Evolutionary conservation across 768 basidiomycete genomes (phyloP).

Genomic region (Sutorius australiensis): DNA sequence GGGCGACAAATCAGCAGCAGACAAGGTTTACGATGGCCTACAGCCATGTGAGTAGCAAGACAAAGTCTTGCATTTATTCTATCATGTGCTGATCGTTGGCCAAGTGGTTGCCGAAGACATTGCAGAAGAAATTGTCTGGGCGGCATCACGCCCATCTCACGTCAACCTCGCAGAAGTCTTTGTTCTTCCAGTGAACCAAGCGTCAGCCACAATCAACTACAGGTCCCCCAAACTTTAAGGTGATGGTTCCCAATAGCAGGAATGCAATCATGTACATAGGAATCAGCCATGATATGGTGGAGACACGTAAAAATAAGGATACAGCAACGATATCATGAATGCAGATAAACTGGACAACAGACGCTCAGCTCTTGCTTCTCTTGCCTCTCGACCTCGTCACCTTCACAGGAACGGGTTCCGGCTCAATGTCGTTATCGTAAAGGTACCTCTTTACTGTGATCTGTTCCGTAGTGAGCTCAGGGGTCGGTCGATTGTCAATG

Average conservation of each 20-base stretch:
- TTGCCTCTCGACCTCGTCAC: conserved; percentile 56
- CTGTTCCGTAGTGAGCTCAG: conserved; percentile 59
- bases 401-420: conserved; percentile 35
- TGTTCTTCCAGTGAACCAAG: conserved; percentile 79
- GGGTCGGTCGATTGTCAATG: conserved; percentile 47
- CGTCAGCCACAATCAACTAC: conserved; percentile 61
- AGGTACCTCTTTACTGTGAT: conserved; percentile 75
- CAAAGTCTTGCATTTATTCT: neutral
- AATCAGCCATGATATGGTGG: neutral
- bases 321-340: conserved; percentile 26
- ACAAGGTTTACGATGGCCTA: conserved; percentile 87
- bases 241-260: neutral
- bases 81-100: conserved; percentile 5
- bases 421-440: conserved; percentile 66
- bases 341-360: conserved; percentile 13
- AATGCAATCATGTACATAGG: neutral
- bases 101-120: conserved; percentile 81
- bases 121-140: conserved; percentile 98
- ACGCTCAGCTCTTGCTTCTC: conserved; percentile 39
- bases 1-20: conserved; percentile 77
- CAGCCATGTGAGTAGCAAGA: conserved; percentile 62
- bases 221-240: conserved; percentile 32
- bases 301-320: conserved; percentile 29
- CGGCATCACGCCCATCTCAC: conserved; percentile 85
- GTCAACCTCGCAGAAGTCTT: conserved; percentile 85